Percentiles rank a stretch among this genome's conserved stretches.
Conservation (phyloP, 495 filamentous ascomycete species). For the Chaetomium cochliodes region DNA sequence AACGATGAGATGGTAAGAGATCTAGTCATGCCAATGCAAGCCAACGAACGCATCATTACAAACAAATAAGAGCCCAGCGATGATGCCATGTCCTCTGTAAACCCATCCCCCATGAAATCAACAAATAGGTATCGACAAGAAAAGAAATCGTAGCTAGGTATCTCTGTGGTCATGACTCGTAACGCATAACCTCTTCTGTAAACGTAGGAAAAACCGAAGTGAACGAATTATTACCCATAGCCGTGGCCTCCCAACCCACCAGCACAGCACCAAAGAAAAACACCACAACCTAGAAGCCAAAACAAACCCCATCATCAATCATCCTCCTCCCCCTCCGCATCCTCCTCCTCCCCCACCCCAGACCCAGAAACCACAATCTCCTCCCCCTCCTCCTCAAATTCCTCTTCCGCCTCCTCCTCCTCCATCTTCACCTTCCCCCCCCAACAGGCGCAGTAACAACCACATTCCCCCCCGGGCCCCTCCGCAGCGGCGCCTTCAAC, state of each 20-base stretch:
- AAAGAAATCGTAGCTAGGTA: conserved; percentile 4
- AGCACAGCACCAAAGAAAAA: conserved; percentile 8
- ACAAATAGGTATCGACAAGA: conserved; percentile 5
- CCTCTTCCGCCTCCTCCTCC: conserved; percentile 1
- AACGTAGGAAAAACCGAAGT: not conserved
- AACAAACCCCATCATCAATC: not conserved
- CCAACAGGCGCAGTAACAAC: conserved; percentile 17
- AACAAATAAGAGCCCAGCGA: not conserved
- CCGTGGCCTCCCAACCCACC: not conserved
- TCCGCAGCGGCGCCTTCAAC: conserved; percentile 19
- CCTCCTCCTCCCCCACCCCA: conserved; percentile 21
- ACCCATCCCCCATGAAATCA: not conserved
- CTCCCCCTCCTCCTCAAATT: not conserved
- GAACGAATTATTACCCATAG: not conserved
- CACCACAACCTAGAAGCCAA: too few species aligned
- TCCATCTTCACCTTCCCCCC: not conserved
- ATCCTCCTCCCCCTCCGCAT: conserved; percentile 7
- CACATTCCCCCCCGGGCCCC: conserved; percentile 12
- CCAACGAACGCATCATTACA: conserved; percentile 4
- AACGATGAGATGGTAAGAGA: not conserved
- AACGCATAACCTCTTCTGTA: not conserved
- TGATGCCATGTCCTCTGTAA: not conserved
- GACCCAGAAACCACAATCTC: conserved; percentile 17
- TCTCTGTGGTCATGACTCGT: conserved; percentile 11
- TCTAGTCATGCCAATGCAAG: not conserved